Conservation (phyloP, 495 filamentous ascomycete species). For the Aspergillus egyptiacus region DNA sequence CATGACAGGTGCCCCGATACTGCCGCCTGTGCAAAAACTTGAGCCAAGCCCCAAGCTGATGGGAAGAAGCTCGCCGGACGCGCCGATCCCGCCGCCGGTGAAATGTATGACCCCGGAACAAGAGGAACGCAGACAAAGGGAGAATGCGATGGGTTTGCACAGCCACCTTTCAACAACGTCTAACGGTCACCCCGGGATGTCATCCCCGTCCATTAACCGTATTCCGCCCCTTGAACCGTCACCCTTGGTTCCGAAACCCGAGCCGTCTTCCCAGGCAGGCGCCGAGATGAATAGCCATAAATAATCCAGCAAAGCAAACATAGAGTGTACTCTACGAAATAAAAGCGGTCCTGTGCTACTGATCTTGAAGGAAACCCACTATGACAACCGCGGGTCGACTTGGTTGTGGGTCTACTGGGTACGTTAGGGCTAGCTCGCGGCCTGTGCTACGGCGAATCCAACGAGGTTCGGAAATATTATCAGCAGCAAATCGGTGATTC, state of each 20-base stretch:
- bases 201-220: constrained; percentile 36
- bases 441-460: constrained; percentile 6
- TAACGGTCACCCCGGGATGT: constrained; percentile 30
- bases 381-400: not conserved
- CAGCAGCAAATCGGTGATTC: constrained; percentile 15
- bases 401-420: not conserved
- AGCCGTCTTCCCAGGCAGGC: constrained; percentile 10
- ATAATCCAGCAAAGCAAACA: not conserved
- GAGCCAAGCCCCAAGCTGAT: constrained; percentile 46
- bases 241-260: constrained; percentile 24
- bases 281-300: not conserved
- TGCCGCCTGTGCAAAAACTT: constrained; percentile 46
- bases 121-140: constrained; percentile 38
- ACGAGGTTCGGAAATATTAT: constrained; percentile 13
- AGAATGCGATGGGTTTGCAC: constrained; percentile 32
- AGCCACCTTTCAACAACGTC: constrained; percentile 14
- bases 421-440: not conserved
- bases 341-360: not conserved
- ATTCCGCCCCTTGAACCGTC: constrained; percentile 33
- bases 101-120: constrained; percentile 47
- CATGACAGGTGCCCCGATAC: constrained; percentile 39
- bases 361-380: too few species aligned
- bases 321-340: too few species aligned
- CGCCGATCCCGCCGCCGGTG: constrained; percentile 40
- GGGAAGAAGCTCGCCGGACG: constrained; percentile 44